A percentile compares a stretch with the other conserved stretches of the same genome.
Evolutionary conservation across 345 rosid species (phyloP).

Genomic region (Acer saccharum): DNA sequence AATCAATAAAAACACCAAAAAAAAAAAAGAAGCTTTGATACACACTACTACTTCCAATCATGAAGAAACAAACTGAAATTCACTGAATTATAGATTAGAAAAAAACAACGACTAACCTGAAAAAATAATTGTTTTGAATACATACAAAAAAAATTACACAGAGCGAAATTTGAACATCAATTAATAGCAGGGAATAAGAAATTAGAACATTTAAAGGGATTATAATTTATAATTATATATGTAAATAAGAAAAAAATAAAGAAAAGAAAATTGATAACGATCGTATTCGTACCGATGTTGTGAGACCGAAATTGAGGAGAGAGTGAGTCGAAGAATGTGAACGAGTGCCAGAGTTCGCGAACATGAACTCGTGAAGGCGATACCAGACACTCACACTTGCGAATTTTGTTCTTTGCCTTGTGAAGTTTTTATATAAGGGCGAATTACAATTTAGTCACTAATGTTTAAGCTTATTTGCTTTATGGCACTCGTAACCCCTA

Average conservation of each 20-base stretch:
- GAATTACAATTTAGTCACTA: too few species aligned
- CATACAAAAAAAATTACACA: background rate
- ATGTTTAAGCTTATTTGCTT: too few species aligned
- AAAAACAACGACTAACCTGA: background rate
- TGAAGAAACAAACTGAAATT: background rate
- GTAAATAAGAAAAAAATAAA: background rate
- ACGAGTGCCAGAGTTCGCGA: background rate
- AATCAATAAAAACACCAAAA: background rate
- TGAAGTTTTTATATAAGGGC: too few species aligned
- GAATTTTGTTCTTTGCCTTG: background rate
- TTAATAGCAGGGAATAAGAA: background rate
- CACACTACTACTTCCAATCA: background rate
- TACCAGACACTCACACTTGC: background rate
- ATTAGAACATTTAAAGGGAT: too few species aligned
- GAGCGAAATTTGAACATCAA: too few species aligned
- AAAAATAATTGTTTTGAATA: background rate
- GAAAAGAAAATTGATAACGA: background rate
- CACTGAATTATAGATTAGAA: background rate
- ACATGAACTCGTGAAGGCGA: background rate
- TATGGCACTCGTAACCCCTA: too few species aligned
- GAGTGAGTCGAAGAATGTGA: background rate
- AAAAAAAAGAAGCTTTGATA: background rate
- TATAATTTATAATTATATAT: too few species aligned
- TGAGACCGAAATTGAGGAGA: background rate
- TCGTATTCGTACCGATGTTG: constrained; percentile 4